Conservation (phyloP, 2,329 filamentous ascomycete species). For the Diaporthe ampelina region DNA sequence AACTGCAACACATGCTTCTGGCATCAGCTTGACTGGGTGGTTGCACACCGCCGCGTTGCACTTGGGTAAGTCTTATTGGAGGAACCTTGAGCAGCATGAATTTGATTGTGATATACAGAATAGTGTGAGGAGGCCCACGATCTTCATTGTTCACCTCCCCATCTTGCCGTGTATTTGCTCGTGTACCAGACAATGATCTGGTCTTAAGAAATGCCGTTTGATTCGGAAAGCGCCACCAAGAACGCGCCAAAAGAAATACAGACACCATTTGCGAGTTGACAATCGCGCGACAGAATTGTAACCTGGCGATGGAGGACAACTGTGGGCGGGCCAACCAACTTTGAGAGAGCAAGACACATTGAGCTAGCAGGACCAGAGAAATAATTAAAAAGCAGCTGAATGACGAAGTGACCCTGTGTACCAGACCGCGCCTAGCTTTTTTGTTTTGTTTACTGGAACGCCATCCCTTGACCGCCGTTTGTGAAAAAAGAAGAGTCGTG, state of each 20-base stretch:
- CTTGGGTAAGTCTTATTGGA: not conserved
- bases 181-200: not conserved
- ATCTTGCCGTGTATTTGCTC: conserved; percentile 7
- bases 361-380: conserved; percentile 1
- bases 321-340: conserved; percentile 8
- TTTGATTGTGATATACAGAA: conserved; percentile 23
- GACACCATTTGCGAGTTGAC: not conserved
- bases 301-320: not conserved
- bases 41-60: conserved; percentile 5
- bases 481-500: not conserved
- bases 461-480: conserved; percentile 27
- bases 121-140: not conserved
- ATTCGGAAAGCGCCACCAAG: not conserved
- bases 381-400: conserved; percentile 6
- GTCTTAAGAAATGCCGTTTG: not conserved
- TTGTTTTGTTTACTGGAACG: conserved; percentile 34
- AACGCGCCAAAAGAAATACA: not conserved
- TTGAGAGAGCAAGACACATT: not conserved
- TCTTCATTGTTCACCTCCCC: not conserved
- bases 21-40: conserved; percentile 1
- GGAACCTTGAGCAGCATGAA: not conserved
- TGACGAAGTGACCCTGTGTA: conserved; percentile 20
- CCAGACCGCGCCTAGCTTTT: conserved; percentile 3
- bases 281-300: not conserved
- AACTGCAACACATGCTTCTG: conserved; percentile 26